Conservation (phyloP, 805 yeast species). For the Limtongia smithiae region DNA sequence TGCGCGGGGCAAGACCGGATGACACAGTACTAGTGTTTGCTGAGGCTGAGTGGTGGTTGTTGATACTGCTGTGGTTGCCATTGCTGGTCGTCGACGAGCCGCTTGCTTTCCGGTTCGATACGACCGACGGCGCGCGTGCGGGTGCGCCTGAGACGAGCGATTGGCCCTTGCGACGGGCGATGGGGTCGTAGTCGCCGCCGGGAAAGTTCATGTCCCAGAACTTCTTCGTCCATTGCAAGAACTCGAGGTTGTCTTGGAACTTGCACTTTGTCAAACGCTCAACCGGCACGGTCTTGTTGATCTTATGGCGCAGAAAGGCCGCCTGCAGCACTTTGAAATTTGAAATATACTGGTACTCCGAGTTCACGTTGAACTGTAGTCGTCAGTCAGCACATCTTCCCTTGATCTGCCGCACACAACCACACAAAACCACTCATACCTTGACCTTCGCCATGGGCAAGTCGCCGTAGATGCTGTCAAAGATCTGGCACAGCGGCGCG, state of each 20-base stretch:
- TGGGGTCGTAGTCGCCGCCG: slow-evolving; percentile 68
- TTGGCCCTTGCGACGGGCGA: slow-evolving; percentile 48
- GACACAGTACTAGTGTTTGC: slow-evolving; percentile 5
- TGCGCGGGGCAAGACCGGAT: slow-evolving; percentile 16
- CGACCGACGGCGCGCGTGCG: slow-evolving; percentile 20
- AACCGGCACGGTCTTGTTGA: slow-evolving; percentile 73
- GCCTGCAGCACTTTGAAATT: slow-evolving; percentile 86
- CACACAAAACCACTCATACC: slow-evolving; percentile 2
- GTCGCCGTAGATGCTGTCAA: slow-evolving; percentile 80
- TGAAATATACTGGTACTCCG: slow-evolving; percentile 70
- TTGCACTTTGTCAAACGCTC: slow-evolving; percentile 80
- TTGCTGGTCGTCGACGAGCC: neutral
- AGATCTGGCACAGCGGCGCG: slow-evolving; percentile 87
- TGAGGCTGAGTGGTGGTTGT: too few species aligned
- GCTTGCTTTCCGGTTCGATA: slow-evolving; percentile 16
- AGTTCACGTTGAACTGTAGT: slow-evolving; percentile 51
- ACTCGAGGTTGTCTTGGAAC: slow-evolving; percentile 90
- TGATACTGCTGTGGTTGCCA: neutral
- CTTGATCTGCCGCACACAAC: neutral
- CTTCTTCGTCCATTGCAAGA: slow-evolving; percentile 85
- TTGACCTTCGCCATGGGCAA: slow-evolving; percentile 77
- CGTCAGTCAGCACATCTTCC: neutral
- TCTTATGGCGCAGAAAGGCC: slow-evolving; percentile 65
- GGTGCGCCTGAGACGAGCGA: slow-evolving; percentile 6
- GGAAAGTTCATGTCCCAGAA: slow-evolving; percentile 77